Conservation (phyloP, 2,329 filamentous ascomycete genomes). For the Lachnellula cervina region DNA sequence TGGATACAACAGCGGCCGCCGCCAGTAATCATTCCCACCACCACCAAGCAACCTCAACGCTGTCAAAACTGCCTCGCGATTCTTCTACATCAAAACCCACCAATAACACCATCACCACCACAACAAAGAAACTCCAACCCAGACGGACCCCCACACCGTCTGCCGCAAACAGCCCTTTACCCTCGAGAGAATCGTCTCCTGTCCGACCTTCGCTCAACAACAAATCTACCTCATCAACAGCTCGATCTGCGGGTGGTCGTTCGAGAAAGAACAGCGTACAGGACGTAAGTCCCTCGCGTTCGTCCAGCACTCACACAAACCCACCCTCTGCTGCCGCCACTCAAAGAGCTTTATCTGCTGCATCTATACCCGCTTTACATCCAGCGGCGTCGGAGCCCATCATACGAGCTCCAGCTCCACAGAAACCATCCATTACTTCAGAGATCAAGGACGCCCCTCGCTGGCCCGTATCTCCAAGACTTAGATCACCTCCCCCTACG, state of each 20-base stretch:
- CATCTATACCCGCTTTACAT: slow-evolving; percentile 62
- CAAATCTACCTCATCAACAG: slow-evolving; percentile 21
- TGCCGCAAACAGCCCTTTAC: slow-evolving; percentile 39
- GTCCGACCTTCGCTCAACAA: slow-evolving; percentile 27
- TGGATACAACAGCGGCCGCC: neutral
- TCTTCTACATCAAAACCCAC: slow-evolving; percentile 19
- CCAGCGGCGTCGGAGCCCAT: slow-evolving; percentile 56
- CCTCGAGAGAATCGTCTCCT: slow-evolving; percentile 46
- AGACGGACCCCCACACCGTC: slow-evolving; percentile 29
- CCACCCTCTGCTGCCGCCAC: slow-evolving; percentile 59
- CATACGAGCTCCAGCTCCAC: slow-evolving; percentile 57
- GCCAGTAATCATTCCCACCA: neutral
- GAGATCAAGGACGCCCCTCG: slow-evolving; percentile 56
- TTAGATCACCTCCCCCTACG: slow-evolving; percentile 70
- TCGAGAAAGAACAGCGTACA: slow-evolving; percentile 62
- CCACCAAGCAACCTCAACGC: slow-evolving; percentile 2
- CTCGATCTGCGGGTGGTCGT: slow-evolving; percentile 37
- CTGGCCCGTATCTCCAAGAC: slow-evolving; percentile 72
- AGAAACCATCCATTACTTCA: slow-evolving; percentile 51
- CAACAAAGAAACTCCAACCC: slow-evolving; percentile 24
- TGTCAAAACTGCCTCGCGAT: slow-evolving; percentile 15
- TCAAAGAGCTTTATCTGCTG: slow-evolving; percentile 63
- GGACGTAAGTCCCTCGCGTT: slow-evolving; percentile 59
- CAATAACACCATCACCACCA: neutral
- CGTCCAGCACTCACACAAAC: slow-evolving; percentile 41